Conservation (phyloP, 352 stramenopile genomes). For the Thalassiosira gravida region DNA sequence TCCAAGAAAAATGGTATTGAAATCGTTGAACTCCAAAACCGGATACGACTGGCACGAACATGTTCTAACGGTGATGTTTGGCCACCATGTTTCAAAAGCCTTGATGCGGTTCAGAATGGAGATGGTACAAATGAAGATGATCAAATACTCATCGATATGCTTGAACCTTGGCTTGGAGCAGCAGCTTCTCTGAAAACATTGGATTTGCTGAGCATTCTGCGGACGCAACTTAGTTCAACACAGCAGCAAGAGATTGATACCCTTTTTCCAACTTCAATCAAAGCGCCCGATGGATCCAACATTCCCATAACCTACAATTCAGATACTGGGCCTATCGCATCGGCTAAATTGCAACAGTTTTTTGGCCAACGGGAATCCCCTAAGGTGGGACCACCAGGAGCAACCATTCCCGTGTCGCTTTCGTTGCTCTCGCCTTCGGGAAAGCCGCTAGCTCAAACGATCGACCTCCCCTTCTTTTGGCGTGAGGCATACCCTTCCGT, state of each 20-base stretch:
- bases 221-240: constrained; percentile 32
- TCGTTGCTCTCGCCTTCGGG: too few relatives aligned
- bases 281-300: constrained; percentile 63
- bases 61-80: constrained; percentile 40
- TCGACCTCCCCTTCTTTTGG: too few relatives aligned
- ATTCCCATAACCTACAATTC: too few relatives aligned
- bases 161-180: constrained; percentile 69
- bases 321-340: too few relatives aligned
- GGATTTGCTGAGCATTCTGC: constrained; percentile 60
- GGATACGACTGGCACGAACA: constrained; percentile 46
- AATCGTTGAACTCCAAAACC: constrained; percentile 50
- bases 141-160: constrained; percentile 42
- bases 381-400: too few relatives aligned
- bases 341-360: too few relatives aligned
- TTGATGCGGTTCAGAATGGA: constrained; percentile 46
- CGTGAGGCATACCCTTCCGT: too few relatives aligned
- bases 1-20: constrained; percentile 41
- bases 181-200: constrained; percentile 61
- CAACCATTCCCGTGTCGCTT: too few relatives aligned
- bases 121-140: constrained; percentile 34
- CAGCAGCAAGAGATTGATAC: constrained; percentile 48
- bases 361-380: too few relatives aligned
- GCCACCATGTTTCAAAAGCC: constrained; percentile 52
- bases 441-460: too few relatives aligned
- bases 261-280: constrained; percentile 55